Conservation (phyloP, 148 eudicot species). For the Cornus kousa region DNA sequence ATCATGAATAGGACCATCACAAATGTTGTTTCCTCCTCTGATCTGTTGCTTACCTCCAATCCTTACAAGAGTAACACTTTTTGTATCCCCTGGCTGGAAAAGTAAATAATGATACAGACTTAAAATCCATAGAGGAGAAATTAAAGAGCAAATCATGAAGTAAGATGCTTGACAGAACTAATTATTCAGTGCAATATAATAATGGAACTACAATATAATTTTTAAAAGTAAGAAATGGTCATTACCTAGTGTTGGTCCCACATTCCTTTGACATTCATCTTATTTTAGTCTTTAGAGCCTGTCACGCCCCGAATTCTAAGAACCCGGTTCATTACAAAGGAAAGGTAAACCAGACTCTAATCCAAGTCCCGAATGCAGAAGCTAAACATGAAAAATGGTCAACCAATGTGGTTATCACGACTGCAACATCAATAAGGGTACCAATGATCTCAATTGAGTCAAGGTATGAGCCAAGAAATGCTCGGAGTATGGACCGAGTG, state of each 20-base stretch:
- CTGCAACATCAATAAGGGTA: too few species aligned
- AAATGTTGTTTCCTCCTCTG: constrained; percentile 82
- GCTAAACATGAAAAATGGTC: too few species aligned
- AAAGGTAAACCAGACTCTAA: too few species aligned
- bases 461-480: too few species aligned
- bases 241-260: not conserved
- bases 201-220: not conserved
- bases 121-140: constrained; percentile 1
- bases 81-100: constrained; percentile 89
- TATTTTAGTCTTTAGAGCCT: not conserved
- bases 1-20: constrained; percentile 63
- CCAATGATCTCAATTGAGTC: too few species aligned
- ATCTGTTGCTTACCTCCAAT: constrained; percentile 80
- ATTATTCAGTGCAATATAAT: not conserved
- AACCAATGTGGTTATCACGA: too few species aligned
- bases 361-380: too few species aligned
- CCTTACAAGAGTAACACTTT: constrained; percentile 72
- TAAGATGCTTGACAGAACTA: constrained; percentile 7
- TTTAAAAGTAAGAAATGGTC: not conserved
- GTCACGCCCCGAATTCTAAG: too few species aligned
- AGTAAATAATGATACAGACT: constrained; percentile 8
- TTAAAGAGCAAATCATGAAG: not conserved
- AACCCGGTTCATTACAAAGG: too few species aligned
- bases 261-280: not conserved
- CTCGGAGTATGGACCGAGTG: too few species aligned